Percentiles rank a stretch among this genome's conserved stretches.
These are phyloP conservation scores for Alternaria dauci DNA, from an alignment of 2,329 filamentous ascomycete genomes.

Conservation along the genomic window DNA sequence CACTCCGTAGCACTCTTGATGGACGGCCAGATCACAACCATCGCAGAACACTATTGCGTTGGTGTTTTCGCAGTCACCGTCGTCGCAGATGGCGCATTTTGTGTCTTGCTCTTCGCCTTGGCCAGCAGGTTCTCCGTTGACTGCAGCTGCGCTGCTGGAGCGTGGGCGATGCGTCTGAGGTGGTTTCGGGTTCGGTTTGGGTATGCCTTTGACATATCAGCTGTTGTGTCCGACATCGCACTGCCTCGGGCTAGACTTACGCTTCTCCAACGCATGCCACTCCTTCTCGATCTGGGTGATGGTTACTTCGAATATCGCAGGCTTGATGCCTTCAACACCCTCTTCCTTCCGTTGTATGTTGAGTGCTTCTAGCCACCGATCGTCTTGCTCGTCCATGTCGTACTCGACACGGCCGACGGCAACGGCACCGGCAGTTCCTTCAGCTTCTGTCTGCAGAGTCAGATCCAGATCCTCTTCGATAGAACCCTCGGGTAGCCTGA, in stretches of 20 bases:
- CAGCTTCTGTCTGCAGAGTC: slow-evolving; percentile 66
- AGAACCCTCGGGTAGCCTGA: slow-evolving; percentile 68
- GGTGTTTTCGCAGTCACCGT: slow-evolving; percentile 99
- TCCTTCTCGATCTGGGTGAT: slow-evolving; percentile 99
- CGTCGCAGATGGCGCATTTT: slow-evolving; percentile 97
- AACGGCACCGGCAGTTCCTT: slow-evolving; percentile 61
- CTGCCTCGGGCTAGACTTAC: slow-evolving; percentile 49
- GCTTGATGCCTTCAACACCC: slow-evolving; percentile 82
- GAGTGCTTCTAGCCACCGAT: slow-evolving; percentile 89
- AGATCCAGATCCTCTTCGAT: slow-evolving; percentile 71
- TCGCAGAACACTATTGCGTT: slow-evolving; percentile 99
- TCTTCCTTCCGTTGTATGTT: slow-evolving; percentile 79
- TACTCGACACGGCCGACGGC: slow-evolving; percentile 87
- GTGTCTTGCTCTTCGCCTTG: slow-evolving; percentile 92
- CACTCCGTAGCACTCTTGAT: slow-evolving; percentile 98
- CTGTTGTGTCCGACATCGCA: neutral
- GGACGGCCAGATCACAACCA: slow-evolving; percentile 94
- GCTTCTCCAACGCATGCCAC: slow-evolving; percentile 94
- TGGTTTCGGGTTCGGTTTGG: slow-evolving; percentile 95
- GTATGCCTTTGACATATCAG: slow-evolving; percentile 65
- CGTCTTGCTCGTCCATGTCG: slow-evolving; percentile 99
- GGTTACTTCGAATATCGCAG: slow-evolving; percentile 94
- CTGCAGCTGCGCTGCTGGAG: slow-evolving; percentile 91
- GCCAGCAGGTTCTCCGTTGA: slow-evolving; percentile 87
- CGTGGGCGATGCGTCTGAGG: slow-evolving; percentile 92